Evolutionary conservation across 169 alveolate species (phyloP).

Genomic region (Eimeria necatrix): DNA sequence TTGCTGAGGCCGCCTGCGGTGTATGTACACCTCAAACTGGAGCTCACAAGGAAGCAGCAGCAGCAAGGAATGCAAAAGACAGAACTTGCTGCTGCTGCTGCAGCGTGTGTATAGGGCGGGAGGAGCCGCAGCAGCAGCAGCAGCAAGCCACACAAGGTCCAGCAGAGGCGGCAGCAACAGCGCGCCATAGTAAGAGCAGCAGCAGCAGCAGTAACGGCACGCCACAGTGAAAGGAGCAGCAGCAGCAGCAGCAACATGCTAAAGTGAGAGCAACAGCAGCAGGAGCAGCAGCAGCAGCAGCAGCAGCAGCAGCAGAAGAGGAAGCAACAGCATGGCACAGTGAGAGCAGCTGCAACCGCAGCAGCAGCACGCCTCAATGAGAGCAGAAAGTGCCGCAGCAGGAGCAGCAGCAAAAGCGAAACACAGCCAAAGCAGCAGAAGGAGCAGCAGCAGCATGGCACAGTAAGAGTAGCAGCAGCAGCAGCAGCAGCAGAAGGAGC

Average conservation of each 20-base stretch:
- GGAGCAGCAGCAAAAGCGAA: too few species aligned
- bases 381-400: not conserved
- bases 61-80: not conserved
- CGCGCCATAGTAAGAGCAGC: constrained; percentile 1
- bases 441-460: not conserved
- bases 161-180: not conserved
- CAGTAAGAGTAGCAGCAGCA: not conserved
- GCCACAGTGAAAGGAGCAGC: not conserved
- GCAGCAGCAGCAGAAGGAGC: not conserved
- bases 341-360: not conserved
- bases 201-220: not conserved
- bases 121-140: not conserved
- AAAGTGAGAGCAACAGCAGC: not conserved
- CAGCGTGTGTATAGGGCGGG: not conserved
- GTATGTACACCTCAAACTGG: not conserved
- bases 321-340: not conserved
- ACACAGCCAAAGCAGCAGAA: too few species aligned
- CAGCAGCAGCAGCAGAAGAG: constrained; percentile 21
- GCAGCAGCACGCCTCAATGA: not conserved
- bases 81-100: not conserved
- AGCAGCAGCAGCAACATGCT: too few species aligned
- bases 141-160: too few species aligned
- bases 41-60: not conserved
- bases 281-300: not conserved
- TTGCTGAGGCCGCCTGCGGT: not conserved